These are phyloP conservation scores for Xylaria acuta DNA, from an alignment of 495 filamentous ascomycete species.

Conservation along the genomic window DNA sequence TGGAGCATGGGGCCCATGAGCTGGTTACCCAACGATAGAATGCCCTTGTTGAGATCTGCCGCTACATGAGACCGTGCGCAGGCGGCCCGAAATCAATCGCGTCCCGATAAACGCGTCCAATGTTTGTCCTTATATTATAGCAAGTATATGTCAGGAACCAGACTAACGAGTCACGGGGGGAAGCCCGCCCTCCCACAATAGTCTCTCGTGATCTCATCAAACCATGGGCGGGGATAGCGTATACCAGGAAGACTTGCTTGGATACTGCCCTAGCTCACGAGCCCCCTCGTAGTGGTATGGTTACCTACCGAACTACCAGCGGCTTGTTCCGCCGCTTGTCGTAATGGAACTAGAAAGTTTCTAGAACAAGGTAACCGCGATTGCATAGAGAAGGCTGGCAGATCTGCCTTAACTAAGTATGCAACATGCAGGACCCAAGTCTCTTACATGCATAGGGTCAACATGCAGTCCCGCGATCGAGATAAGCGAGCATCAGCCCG, in stretches of 20 bases:
- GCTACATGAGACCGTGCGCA: conserved; percentile 22
- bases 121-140: not conserved
- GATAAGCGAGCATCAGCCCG: conserved; percentile 24
- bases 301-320: not conserved
- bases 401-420: conserved; percentile 19
- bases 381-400: conserved; percentile 6
- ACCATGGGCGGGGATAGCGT: conserved; percentile 6
- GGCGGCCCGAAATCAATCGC: conserved; percentile 18
- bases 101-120: conserved; percentile 3
- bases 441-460: conserved; percentile 24
- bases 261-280: conserved; percentile 1
- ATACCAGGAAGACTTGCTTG: not conserved
- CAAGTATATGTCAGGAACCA: conserved; percentile 14
- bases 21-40: conserved; percentile 9
- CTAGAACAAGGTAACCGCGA: conserved; percentile 20
- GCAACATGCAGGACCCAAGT: conserved; percentile 26
- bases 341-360: not conserved
- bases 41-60: conserved; percentile 22
- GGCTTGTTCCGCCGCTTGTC: not conserved
- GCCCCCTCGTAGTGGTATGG: not conserved
- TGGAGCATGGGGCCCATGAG: conserved; percentile 1
- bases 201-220: conserved; percentile 8
- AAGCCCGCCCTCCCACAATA: not conserved
- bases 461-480: conserved; percentile 23
- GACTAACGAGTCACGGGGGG: not conserved